Percentiles rank a stretch among this genome's conserved stretches.
Evolutionary conservation across 352 stramenopile genomes (phyloP).

Genomic region (Phytophthora kernoviae): DNA sequence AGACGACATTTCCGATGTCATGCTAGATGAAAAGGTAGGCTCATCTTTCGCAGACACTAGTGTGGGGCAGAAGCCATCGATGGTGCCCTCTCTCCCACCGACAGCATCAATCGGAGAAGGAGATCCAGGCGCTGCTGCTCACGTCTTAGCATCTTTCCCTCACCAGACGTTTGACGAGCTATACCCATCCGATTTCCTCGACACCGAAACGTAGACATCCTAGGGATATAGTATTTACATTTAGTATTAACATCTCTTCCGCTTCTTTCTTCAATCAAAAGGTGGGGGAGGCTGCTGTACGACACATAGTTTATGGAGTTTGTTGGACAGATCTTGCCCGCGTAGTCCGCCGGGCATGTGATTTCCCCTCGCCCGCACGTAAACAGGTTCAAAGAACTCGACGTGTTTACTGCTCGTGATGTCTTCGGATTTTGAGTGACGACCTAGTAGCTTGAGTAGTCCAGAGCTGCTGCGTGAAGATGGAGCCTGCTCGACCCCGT

Average conservation of each 20-base stretch:
- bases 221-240: slow-evolving; percentile 3
- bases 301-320: slow-evolving; percentile 11
- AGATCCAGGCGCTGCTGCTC: too few relatives aligned
- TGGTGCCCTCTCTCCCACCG: too few relatives aligned
- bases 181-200: slow-evolving; percentile 30
- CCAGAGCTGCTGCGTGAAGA: slow-evolving; percentile 20
- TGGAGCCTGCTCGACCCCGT: slow-evolving; percentile 10
- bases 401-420: slow-evolving; percentile 39
- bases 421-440: slow-evolving; percentile 20
- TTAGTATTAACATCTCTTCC: not conserved
- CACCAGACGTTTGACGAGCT: slow-evolving; percentile 18
- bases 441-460: slow-evolving; percentile 45
- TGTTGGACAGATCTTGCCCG: slow-evolving; percentile 19
- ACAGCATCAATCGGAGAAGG: too few relatives aligned
- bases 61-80: too few relatives aligned
- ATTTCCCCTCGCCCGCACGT: slow-evolving; percentile 38
- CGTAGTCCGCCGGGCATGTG: slow-evolving; percentile 19
- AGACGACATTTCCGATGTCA: not conserved
- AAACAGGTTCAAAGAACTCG: slow-evolving; percentile 63
- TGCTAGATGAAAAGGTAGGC: not conserved
- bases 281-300: not conserved
- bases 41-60: not conserved
- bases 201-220: slow-evolving; percentile 14
- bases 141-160: not conserved
- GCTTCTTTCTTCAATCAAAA: slow-evolving; percentile 20